Conservation (phyloP, 1,284 basidiomycete species). For the Irpex lacteus region DNA sequence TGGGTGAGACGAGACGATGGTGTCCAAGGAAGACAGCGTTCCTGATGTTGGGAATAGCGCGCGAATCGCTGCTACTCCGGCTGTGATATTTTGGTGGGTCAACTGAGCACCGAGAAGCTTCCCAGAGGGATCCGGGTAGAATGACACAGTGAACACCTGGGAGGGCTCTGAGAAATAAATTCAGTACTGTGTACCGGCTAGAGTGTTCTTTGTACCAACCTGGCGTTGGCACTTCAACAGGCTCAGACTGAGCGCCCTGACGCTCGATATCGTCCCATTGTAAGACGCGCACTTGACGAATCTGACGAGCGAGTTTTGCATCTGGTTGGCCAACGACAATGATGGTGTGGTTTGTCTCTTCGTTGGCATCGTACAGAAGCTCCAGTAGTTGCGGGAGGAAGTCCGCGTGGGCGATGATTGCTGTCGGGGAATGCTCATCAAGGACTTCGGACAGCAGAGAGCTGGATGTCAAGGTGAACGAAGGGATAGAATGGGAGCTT, state of each 20-base stretch:
- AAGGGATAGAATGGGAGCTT: constrained; percentile 65
- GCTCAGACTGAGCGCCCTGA: constrained; percentile 49
- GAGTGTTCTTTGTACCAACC: constrained; percentile 33
- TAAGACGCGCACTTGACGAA: constrained; percentile 51
- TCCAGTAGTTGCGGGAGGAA: constrained; percentile 66
- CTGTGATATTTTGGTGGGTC: constrained; percentile 76
- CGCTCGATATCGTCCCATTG: constrained; percentile 65
- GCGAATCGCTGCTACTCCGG: constrained; percentile 71
- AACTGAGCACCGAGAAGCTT: constrained; percentile 59
- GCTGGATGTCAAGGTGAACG: constrained; percentile 62
- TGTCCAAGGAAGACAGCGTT: constrained; percentile 64
- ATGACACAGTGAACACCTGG: constrained; percentile 66
- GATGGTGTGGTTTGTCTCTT: constrained; percentile 50
- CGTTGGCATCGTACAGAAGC: constrained; percentile 58
- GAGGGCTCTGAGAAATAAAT: constrained; percentile 42
- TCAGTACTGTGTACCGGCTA: background rate
- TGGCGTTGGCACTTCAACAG: constrained; percentile 44
- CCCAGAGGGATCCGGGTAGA: constrained; percentile 52
- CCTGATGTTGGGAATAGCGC: constrained; percentile 63
- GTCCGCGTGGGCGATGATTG: constrained; percentile 63
- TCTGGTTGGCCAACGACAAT: constrained; percentile 64
- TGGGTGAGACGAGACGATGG: constrained; percentile 68
- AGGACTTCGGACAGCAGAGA: constrained; percentile 59
- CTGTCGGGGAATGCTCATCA: constrained; percentile 60
- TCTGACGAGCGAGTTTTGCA: constrained; percentile 38